Evolutionary conservation across 805 yeast species (phyloP), one percentile per base, ranked within the genome.

Genomic region (Myxozyma udenii): DNA sequence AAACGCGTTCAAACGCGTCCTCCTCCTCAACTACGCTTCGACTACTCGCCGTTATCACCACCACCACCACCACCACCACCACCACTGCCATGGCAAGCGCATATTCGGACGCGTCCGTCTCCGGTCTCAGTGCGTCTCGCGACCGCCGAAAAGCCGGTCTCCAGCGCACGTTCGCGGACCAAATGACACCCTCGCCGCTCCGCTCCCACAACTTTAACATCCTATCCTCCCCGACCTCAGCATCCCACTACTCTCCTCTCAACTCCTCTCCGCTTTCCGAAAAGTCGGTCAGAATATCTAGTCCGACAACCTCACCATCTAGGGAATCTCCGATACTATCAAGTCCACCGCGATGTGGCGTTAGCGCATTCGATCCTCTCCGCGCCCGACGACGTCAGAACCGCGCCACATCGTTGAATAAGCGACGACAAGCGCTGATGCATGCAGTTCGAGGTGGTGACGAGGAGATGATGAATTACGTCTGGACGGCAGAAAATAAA

Each of bases 371-470:
- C 14, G 56, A 52, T 30, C 49, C 52, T 6, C 36, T 52, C 11
- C 41, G 60, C 11, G 48, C 40, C 14, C 44, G 49, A 11, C 32
- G 58, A n/a, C 41, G 56, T 2, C 32, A 24, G 14, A 38, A 35
- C 11, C 44, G 50, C 23, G 26, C 30, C 19, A 49, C 30, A 4
- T 24, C 32, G n/a, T 22, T 55, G n/a, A 38, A 23, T 21, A 23
- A 16, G 30, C 18, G 37, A 16, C 39, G 58, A 32, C 44, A 55
- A 19, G 57, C 37, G 11, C 18, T 38, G 24, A 21, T 32, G n/a
- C 48, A 44, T 16, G 53, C 58, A 7, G 35, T 30, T 4, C 49
- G 58, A 4, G 57, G 58, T 9, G 57, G 58, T 39, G 58, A 53
- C 22, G 58, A 53, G 21, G 51, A 51, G 46, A 19, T 38, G 33